Conservation (phyloP, 148 eudicot species). For the Silene latifolia region DNA sequence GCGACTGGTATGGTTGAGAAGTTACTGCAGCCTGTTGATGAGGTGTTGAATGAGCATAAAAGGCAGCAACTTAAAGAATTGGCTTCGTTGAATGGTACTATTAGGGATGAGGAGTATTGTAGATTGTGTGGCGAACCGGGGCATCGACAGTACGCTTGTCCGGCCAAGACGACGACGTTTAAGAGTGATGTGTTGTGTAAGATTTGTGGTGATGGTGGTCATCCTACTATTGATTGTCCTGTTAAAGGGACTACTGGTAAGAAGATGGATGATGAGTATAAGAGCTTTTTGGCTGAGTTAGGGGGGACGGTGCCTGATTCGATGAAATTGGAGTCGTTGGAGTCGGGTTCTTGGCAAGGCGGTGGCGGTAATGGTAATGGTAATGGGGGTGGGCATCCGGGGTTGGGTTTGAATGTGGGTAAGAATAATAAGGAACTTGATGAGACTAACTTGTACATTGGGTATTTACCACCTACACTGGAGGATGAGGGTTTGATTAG, state of each 20-base stretch:
- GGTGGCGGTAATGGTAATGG: constrained; percentile 19
- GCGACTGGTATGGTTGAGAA: constrained; percentile 92
- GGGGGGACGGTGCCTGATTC: constrained; percentile 82
- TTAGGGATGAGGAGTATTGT: constrained; percentile 81
- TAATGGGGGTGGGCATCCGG: constrained; percentile 43
- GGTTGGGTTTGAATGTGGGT: constrained; percentile 40
- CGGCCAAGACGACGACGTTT: constrained; percentile 57
- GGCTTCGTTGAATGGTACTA: constrained; percentile 86
- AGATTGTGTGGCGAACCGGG: constrained; percentile 89
- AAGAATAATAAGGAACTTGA: constrained; percentile 60
- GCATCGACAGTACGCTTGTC: constrained; percentile 79
- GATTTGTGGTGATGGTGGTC: constrained; percentile 92
- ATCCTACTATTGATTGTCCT: constrained; percentile 85
- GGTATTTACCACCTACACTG: constrained; percentile 75
- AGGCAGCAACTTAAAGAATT: constrained; percentile 84
- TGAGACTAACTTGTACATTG: constrained; percentile 79
- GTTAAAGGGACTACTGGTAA: constrained; percentile 77
- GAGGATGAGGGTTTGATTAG: constrained; percentile 75
- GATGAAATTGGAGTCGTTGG: constrained; percentile 28
- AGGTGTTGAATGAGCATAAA: constrained; percentile 78
- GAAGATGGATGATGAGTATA: constrained; percentile 92
- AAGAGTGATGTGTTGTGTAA: constrained; percentile 85
- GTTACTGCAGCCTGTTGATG: constrained; percentile 80
- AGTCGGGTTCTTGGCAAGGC: no score
- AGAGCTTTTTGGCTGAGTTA: constrained; percentile 76